Conservation (phyloP, 163 green algal genomes). For the Chlamydomonas reinhardtii region DNA sequence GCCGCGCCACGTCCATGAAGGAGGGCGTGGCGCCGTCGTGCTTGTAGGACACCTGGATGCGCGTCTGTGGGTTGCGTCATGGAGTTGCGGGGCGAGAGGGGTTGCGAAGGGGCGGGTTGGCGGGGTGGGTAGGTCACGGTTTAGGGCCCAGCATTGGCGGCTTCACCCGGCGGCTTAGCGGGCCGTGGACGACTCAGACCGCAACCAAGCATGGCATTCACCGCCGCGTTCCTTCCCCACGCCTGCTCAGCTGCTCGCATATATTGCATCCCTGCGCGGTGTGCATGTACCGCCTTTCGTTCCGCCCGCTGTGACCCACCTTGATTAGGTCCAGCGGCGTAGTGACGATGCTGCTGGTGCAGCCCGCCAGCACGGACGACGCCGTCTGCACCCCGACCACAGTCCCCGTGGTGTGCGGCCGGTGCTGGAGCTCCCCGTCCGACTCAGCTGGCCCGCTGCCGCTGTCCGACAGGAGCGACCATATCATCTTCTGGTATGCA, state of each 20-base stretch:
- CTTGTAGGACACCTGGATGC: constrained; percentile 61
- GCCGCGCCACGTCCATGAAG: constrained; percentile 57
- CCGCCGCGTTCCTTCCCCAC: no score
- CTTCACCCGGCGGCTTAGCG: no score
- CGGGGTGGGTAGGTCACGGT: neutral
- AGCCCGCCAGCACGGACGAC: constrained; percentile 82
- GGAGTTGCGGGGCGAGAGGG: neutral
- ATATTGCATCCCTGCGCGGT: no score
- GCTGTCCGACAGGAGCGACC: constrained; percentile 58
- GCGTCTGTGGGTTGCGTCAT: constrained; percentile 53
- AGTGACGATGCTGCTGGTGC: constrained; percentile 84
- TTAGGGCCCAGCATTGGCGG: no score
- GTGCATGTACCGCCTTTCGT: no score
- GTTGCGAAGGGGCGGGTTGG: neutral
- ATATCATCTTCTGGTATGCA: constrained; percentile 83
- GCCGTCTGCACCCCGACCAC: constrained; percentile 86
- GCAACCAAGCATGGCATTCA: no score
- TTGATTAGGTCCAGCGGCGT: constrained; percentile 96
- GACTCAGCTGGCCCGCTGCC: neutral
- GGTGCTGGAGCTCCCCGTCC: neutral
- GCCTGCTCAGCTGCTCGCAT: no score
- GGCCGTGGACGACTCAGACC: no score
- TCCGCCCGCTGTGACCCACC: neutral
- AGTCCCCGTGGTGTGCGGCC: constrained; percentile 29
- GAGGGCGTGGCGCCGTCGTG: constrained; percentile 44